Percentiles rank a stretch among this genome's conserved stretches.
phyloP scores from a whole-genome alignment of 305 asterid genomes.

The Solanum hybrid region DNA sequence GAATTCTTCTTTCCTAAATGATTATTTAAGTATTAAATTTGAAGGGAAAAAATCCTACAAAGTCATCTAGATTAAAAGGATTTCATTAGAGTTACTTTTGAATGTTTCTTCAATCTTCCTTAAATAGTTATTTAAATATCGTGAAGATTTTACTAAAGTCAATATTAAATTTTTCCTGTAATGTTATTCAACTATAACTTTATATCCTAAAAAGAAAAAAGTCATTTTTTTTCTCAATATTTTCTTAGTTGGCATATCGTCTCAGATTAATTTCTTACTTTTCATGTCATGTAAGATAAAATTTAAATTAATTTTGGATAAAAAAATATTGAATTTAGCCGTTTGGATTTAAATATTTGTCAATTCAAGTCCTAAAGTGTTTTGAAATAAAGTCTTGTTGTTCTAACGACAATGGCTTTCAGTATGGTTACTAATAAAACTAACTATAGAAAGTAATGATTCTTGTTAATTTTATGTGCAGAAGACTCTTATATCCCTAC shows the following conservation, averaged over 20 bases:
- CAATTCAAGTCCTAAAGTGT: not conserved
- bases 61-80: not conserved
- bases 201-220: not conserved
- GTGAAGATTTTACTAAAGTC: not conserved
- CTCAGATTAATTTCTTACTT: not conserved
- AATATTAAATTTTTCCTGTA: not conserved
- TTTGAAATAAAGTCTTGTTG: not conserved
- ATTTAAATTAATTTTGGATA: not conserved
- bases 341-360: not conserved
- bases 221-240: accelerated
- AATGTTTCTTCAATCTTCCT: not conserved
- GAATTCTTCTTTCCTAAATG: not conserved
- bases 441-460: not conserved
- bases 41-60: not conserved
- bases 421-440: not conserved
- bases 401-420: not conserved
- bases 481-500: not conserved
- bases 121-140: not conserved
- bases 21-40: not conserved
- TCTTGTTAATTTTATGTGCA: not conserved
- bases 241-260: not conserved
- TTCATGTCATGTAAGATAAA: not conserved
- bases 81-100: not conserved
- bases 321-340: not conserved
- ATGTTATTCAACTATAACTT: not conserved